Evolutionary conservation across 1,284 basidiomycete species (phyloP).

Genomic region (Moesziomyces aphidis): DNA sequence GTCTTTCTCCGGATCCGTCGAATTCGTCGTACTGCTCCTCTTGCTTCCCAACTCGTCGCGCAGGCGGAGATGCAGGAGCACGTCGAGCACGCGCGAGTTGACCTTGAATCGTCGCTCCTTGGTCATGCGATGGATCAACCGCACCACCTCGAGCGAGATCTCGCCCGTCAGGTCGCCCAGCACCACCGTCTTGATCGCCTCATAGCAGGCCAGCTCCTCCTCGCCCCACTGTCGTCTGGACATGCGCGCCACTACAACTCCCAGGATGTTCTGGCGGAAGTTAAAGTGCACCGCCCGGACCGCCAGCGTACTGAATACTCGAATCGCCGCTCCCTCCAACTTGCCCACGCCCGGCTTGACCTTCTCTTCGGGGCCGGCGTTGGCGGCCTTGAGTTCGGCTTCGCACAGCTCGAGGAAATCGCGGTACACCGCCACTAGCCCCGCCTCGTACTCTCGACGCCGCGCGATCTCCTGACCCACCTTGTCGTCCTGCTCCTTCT

Average conservation of each 20-base stretch:
- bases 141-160: conserved; percentile 87
- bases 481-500: conserved; percentile 89
- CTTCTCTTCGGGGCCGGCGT: background rate
- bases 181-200: conserved; percentile 84
- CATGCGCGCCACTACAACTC: conserved; percentile 82
- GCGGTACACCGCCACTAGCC: conserved; percentile 90
- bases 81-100: conserved; percentile 87
- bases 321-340: conserved; percentile 72
- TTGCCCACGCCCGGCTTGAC: conserved; percentile 62
- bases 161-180: conserved; percentile 81
- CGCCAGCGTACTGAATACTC: conserved; percentile 87
- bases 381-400: conserved; percentile 79
- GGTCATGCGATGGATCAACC: conserved; percentile 93
- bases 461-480: conserved; percentile 92
- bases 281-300: conserved; percentile 94
- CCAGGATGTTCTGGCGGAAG: conserved; percentile 92
- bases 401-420: conserved; percentile 87
- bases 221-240: conserved; percentile 73
- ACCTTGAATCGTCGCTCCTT: conserved; percentile 92
- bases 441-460: conserved; percentile 95
- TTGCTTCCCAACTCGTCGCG: conserved; percentile 83
- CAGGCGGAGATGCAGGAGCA: conserved; percentile 86
- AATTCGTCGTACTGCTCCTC: conserved; percentile 75
- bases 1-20: conserved; percentile 72
- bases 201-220: conserved; percentile 83